phyloP scores from a whole-genome alignment of 2,329 filamentous ascomycete genomes.

The Pseudogymnoascus sp. region DNA sequence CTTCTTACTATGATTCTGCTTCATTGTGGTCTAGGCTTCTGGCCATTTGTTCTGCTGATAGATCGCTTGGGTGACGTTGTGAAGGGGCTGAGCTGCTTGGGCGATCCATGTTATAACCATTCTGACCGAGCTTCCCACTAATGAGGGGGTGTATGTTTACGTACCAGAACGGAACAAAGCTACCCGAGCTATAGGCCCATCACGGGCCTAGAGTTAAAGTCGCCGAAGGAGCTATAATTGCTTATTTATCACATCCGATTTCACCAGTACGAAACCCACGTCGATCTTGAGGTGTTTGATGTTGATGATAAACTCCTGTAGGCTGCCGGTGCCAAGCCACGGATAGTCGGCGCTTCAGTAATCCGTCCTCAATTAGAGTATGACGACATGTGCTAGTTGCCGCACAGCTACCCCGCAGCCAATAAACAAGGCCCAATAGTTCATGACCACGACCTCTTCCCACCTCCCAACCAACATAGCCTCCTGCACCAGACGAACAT shows the following conservation, averaged over 20 bases:
- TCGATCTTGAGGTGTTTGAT: not conserved
- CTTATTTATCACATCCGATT: not conserved
- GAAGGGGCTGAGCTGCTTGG: not conserved
- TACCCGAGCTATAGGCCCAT: not conserved
- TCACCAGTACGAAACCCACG: not conserved
- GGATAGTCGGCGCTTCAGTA: not conserved
- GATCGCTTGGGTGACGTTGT: not conserved
- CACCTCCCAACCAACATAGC: not conserved
- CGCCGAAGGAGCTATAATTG: not conserved
- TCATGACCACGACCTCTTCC: not conserved
- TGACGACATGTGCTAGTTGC: conserved; percentile 1
- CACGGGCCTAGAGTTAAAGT: not conserved
- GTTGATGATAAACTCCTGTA: not conserved
- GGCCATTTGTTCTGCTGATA: not conserved
- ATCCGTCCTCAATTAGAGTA: not conserved
- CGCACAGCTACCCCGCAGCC: not conserved
- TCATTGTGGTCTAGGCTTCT: not conserved
- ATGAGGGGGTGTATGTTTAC: not conserved
- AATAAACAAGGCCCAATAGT: not conserved
- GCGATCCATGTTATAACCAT: not conserved
- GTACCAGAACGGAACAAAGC: not conserved
- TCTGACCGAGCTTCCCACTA: not conserved
- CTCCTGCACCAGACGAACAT: not conserved
- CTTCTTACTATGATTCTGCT: not conserved
- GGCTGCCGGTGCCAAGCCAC: not conserved